Evolutionary conservation across 1,284 basidiomycete genomes (phyloP), one percentile per base, ranked within the genome.

Genomic region (Omphalotus olearius): DNA sequence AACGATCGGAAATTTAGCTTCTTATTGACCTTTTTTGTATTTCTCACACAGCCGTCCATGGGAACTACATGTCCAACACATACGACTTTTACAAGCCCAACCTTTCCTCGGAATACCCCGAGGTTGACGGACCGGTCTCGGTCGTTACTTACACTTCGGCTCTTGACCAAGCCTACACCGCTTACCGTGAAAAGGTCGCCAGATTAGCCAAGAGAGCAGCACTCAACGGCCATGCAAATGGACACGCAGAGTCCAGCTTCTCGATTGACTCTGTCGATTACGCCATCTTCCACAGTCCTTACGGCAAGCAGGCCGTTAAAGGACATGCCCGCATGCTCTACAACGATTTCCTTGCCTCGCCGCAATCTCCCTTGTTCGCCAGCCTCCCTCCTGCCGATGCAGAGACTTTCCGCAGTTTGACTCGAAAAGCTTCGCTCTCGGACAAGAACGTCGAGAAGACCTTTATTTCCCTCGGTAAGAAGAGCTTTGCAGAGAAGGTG

Each of bases 11-110:
- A 44, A 37, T 35, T 51, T 25, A 6, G 4, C 36, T 5, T 38
- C 48, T 46, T 52, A 50, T 33, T 46, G 41, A 37, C 30, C 38
- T 26, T 23, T 47, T 37, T 42, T 11, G 23, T 5, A 23, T 3
- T 23, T 23, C 23, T 23, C 23, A 23, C n/a, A n/a, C 66, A 97
- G 93, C 96, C 60, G 82, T 94, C 58, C 97, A 98, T 73, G 96
- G 96, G 45, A 93, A 88, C 50, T 92, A 97, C 78, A 98, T 99
- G 89, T 87, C 88, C 62, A 97, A 99, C 77, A 91, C 88, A 1
- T 98, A 96, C 75, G 94, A 98, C 74, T 97, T 97, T 69, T 97
- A 95, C 85, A 98, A 98, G 77, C 94, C 94, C 52, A 88, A 92
- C 57, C 83, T 97, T 20, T 83, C 85, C 53, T 93, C 90, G 14